Percentiles rank a stretch among this genome's conserved stretches.
Conservation (phyloP, 2,329 filamentous ascomycete genomes). For the Tolypocladium amazonense region DNA sequence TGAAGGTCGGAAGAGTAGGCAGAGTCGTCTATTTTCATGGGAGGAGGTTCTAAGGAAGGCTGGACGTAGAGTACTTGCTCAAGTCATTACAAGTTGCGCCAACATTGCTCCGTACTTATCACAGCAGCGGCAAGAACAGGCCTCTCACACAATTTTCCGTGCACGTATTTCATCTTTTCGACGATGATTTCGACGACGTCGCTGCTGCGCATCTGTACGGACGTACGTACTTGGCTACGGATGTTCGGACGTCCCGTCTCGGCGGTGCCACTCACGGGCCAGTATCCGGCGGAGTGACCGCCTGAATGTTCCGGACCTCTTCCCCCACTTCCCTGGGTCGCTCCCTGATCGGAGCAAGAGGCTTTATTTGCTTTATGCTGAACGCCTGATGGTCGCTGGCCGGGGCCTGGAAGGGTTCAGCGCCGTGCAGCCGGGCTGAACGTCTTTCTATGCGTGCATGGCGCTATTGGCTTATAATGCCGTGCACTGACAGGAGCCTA, state of each 20-base stretch:
- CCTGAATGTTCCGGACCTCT: background rate
- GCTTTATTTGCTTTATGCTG: background rate
- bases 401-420: background rate
- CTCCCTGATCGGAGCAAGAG: background rate
- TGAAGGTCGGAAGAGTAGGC: background rate
- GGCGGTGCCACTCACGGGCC: background rate
- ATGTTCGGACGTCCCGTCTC: background rate
- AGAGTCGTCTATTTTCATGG: background rate
- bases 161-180: background rate
- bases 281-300: background rate
- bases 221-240: background rate
- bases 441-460: background rate
- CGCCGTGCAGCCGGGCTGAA: background rate
- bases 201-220: background rate
- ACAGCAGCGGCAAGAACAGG: background rate
- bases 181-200: background rate
- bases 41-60: background rate
- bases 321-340: background rate
- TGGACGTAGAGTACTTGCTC: no score
- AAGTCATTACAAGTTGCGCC: background rate
- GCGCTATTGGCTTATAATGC: background rate
- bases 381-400: background rate
- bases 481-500: background rate
- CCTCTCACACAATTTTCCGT: background rate
- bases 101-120: background rate